Evolutionary conservation across 1,139 yeast genomes (phyloP).

Genomic region (Martiniozyma asiatica): DNA sequence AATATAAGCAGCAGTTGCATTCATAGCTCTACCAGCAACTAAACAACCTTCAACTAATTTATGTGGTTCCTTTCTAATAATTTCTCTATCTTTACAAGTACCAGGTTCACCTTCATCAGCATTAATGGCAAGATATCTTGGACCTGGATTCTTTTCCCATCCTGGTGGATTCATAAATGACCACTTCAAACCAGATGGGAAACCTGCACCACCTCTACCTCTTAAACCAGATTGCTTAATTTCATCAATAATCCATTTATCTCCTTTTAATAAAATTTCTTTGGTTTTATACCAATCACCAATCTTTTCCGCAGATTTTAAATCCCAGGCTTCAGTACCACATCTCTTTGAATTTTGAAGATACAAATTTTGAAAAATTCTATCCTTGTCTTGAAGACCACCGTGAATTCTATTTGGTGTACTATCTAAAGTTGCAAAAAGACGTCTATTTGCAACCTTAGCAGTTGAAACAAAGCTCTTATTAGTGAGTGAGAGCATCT

Average conservation of each 20-base stretch:
- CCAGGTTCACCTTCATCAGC: conserved; percentile 96
- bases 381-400: conserved; percentile 69
- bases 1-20: conserved; percentile 84
- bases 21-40: conserved; percentile 82
- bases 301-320: conserved; percentile 62
- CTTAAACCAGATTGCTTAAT: conserved; percentile 75
- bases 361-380: conserved; percentile 76
- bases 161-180: conserved; percentile 92
- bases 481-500: conserved; percentile 3
- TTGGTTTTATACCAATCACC: conserved; percentile 91
- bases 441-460: conserved; percentile 5
- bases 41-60: conserved; percentile 82
- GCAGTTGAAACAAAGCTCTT: conserved; percentile 1
- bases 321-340: conserved; percentile 60
- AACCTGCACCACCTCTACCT: conserved; percentile 92
- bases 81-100: conserved; percentile 84
- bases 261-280: conserved; percentile 71
- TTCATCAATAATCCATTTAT: conserved; percentile 79
- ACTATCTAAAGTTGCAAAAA: conserved; percentile 20
- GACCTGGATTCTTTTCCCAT: conserved; percentile 81
- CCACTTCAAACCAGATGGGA: conserved; percentile 86
- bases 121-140: conserved; percentile 75
- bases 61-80: conserved; percentile 82
- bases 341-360: conserved; percentile 19
- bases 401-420: conserved; percentile 55